Evolutionary conservation across 2,329 filamentous ascomycete species (phyloP).

Genomic region (Phyllosticta ampelicida): DNA sequence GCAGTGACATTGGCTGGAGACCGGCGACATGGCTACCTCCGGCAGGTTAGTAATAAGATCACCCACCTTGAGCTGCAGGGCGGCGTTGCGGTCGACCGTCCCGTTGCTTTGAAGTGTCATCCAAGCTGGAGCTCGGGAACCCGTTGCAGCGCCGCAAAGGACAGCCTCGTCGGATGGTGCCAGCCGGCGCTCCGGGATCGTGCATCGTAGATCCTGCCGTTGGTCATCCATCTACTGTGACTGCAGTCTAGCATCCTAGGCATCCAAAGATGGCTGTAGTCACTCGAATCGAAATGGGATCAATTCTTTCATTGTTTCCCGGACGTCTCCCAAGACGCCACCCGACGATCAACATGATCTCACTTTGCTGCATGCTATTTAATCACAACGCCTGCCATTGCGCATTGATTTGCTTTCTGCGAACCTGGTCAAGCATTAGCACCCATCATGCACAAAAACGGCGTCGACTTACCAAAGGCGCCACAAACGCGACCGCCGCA

Average conservation of each 20-base stretch:
- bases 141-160: neutral
- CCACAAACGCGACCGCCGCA: slow-evolving; percentile 64
- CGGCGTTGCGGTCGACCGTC: neutral
- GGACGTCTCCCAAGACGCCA: neutral
- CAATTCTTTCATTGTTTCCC: slow-evolving; percentile 3
- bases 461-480: slow-evolving; percentile 65
- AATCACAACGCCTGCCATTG: slow-evolving; percentile 39
- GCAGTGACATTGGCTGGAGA: neutral
- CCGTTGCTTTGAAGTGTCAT: neutral
- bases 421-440: slow-evolving; percentile 30
- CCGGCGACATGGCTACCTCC: neutral
- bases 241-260: neutral
- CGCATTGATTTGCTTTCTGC: slow-evolving; percentile 56
- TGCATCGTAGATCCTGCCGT: neutral
- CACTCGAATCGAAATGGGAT: neutral
- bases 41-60: neutral
- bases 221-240: neutral
- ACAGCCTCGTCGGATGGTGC: neutral
- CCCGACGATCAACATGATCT: neutral
- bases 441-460: neutral
- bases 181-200: neutral
- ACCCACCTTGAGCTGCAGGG: neutral
- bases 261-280: neutral
- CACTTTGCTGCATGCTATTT: slow-evolving; percentile 17
- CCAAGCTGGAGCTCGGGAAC: neutral